Evolutionary conservation across 805 yeast species (phyloP).

Genomic region (Saccharomycopsis sp.): DNA sequence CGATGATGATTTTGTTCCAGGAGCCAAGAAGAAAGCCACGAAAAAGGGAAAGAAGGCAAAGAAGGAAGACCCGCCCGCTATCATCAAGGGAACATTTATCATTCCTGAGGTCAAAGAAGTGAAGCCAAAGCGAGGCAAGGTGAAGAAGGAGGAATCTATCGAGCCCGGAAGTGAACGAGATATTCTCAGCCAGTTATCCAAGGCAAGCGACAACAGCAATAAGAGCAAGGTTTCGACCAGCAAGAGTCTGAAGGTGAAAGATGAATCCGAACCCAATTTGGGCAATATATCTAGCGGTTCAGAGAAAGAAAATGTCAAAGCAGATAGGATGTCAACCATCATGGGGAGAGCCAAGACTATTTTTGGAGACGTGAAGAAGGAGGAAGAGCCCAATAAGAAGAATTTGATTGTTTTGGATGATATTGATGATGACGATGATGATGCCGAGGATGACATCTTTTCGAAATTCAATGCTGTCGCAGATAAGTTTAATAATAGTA

Average conservation of each 20-base stretch:
- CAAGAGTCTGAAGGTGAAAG: neutral
- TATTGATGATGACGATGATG: constrained; percentile 16
- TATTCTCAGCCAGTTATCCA: constrained; percentile 7
- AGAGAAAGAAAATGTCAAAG: constrained; percentile 8
- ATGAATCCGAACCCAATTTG: neutral
- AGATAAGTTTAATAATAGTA: constrained; percentile 15
- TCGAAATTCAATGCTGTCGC: constrained; percentile 17
- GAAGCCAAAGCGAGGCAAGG: constrained; percentile 8
- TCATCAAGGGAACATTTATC: constrained; percentile 15
- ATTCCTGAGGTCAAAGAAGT: constrained; percentile 17
- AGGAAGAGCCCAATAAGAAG: constrained; percentile 4
- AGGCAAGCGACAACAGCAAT: neutral
- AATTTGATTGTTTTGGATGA: constrained; percentile 5
- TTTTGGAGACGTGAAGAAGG: constrained; percentile 11
- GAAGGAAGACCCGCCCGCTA: constrained; percentile 1
- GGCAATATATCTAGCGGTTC: neutral
- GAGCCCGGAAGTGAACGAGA: constrained; percentile 8
- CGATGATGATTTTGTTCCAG: constrained; percentile 15
- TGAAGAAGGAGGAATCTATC: constrained; percentile 17
- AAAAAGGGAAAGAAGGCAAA: constrained; percentile 6
- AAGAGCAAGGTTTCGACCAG: constrained; percentile 3
- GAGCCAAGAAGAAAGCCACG: constrained; percentile 12
- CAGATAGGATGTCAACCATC: constrained; percentile 12
- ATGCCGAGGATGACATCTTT: constrained; percentile 18
- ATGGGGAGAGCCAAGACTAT: constrained; percentile 19